phyloP scores from a whole-genome alignment of 1,284 basidiomycete species.

The Golubevia sp. region DNA sequence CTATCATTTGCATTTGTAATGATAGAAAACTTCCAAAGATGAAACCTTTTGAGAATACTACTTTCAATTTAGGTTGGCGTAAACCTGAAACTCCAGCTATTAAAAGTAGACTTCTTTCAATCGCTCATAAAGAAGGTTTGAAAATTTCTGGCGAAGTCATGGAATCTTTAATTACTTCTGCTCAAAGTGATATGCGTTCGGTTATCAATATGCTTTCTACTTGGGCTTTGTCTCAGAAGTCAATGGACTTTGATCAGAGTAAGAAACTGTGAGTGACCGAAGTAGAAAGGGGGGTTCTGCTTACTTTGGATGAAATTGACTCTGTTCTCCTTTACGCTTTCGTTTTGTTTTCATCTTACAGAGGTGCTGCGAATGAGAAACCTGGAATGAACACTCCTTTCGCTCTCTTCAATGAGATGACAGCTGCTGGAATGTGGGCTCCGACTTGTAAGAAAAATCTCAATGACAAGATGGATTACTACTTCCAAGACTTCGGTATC shows the following conservation, averaged over 20 bases:
- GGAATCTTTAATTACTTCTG: slow-evolving; percentile 84
- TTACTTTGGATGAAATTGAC: neutral
- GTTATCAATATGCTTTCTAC: slow-evolving; percentile 98
- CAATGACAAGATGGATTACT: slow-evolving; percentile 90
- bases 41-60: slow-evolving; percentile 78
- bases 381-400: slow-evolving; percentile 72
- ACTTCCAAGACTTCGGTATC: slow-evolving; percentile 93
- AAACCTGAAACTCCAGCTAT: slow-evolving; percentile 29
- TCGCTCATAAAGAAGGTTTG: slow-evolving; percentile 73
- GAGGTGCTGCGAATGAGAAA: slow-evolving; percentile 87
- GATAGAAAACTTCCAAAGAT: slow-evolving; percentile 84
- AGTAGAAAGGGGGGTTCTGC: neutral
- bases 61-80: slow-evolving; percentile 70
- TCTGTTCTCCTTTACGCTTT: neutral
- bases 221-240: slow-evolving; percentile 68
- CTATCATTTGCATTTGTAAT: slow-evolving; percentile 97
- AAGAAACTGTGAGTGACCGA: slow-evolving; percentile 71
- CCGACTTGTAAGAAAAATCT: slow-evolving; percentile 78
- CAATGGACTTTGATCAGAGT: slow-evolving; percentile 63
- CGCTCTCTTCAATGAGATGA: slow-evolving; percentile 67
- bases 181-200: slow-evolving; percentile 93
- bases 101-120: slow-evolving; percentile 74
- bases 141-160: slow-evolving; percentile 86
- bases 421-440: slow-evolving; percentile 87
- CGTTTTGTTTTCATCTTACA: slow-evolving; percentile 8